A percentile compares a stretch with the other conserved stretches of the same genome.
Evolutionary conservation across 345 rosid genomes (phyloP).

Genomic region (Cardamine resedifolia): DNA sequence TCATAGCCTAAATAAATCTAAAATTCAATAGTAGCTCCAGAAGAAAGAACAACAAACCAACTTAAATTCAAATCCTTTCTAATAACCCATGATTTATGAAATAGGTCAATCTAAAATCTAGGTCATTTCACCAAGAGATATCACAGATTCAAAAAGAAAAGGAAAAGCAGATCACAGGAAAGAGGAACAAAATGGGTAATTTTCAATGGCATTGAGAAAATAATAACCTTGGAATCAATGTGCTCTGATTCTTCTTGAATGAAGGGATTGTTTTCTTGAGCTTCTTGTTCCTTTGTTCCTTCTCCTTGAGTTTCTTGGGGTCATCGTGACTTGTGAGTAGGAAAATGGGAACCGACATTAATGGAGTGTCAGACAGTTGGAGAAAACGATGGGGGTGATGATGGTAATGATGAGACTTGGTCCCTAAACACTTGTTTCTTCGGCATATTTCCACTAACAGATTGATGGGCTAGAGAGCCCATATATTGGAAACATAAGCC

Average conservation of each 20-base stretch:
- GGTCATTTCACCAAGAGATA: too few species aligned
- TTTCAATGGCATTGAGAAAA: too few species aligned
- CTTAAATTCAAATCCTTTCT: not conserved
- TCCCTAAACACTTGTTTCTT: not conserved
- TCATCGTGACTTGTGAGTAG: conserved; percentile 3
- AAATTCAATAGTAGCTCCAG: not conserved
- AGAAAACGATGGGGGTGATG: not conserved
- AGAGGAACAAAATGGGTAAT: not conserved
- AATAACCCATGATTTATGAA: not conserved
- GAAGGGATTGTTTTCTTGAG: not conserved
- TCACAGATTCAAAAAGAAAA: too few species aligned
- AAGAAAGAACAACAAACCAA: not conserved
- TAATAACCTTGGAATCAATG: not conserved
- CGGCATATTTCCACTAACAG: too few species aligned
- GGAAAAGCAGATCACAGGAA: not conserved
- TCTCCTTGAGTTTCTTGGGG: not conserved
- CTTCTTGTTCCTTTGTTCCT: not conserved
- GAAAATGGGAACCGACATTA: conserved; percentile 26
- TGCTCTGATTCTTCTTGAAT: not conserved
- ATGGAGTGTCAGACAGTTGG: conserved; percentile 34
- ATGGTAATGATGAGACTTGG: conserved; percentile 15
- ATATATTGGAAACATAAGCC: too few species aligned
- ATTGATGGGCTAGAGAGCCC: conserved; percentile 10
- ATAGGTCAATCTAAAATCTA: not conserved
- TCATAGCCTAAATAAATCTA: not conserved